Base-by-base conservation (phyloP, 2,329 filamentous ascomycete species). In the Aspergillus quadrilineatus region DNA sequence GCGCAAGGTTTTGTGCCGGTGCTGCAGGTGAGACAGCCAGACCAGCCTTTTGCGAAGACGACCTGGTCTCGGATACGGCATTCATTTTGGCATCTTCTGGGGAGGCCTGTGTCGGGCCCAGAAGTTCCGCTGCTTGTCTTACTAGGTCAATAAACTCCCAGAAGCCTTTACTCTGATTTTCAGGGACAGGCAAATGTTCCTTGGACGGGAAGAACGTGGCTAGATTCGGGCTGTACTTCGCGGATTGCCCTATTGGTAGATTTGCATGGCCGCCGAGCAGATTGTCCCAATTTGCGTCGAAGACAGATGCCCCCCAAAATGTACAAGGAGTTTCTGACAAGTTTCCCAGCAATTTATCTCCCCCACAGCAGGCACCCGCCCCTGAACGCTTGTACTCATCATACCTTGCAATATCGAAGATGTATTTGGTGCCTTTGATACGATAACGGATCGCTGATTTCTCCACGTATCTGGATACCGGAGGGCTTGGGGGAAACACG, bases 341-440 rank as follows among this genome's bases (percentile, higher is more conserved):
- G 15, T 57, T 51, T 17, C 58, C 58, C 41, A 41, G 39, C 29
- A 58, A 22, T 26, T 43, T 46, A 17, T 44, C 17, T 10, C 42
- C 34, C 12, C 49, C 50, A 41, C 60, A 58, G 10, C 57, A 59
- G 12, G 53, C 56, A 6, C 49, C 29, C 17, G 52, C 7, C 9
- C 53, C 50, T 2, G 29, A 50, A 7, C 63, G 65, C 34, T 56
- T 56, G 44, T 75, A 76, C 34, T 70, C 64, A 53, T 79, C 76
- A 52, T 75, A 77, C 4, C 76, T 72, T 7, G 73, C 69, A 34
- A 79, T 64, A 56, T 78, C 77, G n/a, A 79, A 66, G 7, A 73
- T 67, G 52, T 75, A 76, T 2, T 72, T 69, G 0, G 75, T 77
- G 6, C 67, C 66, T 53, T 72, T 75, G 41, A 79, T 63, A 2